A percentile compares a stretch with the other conserved stretches of the same genome.
phyloP scores from a whole-genome alignment of 306 rosid species.

The Ceratonia siliqua region DNA sequence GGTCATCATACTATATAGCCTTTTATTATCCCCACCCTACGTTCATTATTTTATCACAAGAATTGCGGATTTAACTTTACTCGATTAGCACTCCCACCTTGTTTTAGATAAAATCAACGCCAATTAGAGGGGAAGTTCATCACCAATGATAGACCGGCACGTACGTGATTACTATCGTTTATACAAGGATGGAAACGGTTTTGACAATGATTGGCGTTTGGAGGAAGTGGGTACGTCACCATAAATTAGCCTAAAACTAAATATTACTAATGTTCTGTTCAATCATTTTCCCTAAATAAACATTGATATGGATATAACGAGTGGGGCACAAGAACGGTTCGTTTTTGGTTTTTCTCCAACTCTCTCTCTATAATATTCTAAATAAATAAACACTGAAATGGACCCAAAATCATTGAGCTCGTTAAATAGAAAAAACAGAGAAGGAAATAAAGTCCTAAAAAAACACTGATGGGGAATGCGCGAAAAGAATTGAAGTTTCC shows the following conservation, averaged over 20 bases:
- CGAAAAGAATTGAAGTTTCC: neutral
- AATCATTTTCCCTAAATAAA: slow-evolving; percentile 36
- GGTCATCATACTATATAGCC: too few relatives aligned
- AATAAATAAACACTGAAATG: neutral
- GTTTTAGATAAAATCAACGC: neutral
- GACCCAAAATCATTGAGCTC: slow-evolving; percentile 27
- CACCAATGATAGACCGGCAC: neutral
- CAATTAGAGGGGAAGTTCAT: neutral
- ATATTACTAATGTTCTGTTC: slow-evolving; percentile 24
- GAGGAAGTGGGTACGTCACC: slow-evolving; percentile 36
- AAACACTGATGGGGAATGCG: neutral
- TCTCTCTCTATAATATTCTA: neutral
- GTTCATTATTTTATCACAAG: too few relatives aligned
- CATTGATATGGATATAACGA: neutral
- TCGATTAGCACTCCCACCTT: too few relatives aligned
- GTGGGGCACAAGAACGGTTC: neutral
- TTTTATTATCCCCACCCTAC: too few relatives aligned
- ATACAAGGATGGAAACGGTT: slow-evolving; percentile 17
- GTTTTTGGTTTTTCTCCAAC: neutral
- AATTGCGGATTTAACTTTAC: too few relatives aligned
- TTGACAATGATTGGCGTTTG: slow-evolving; percentile 46
- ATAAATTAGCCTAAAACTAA: neutral
- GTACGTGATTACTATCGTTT: neutral
- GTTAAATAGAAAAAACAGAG: neutral
- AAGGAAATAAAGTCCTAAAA: neutral